Conservation (phyloP, 139 green algal genomes). For the Tetraselmis chui region DNA sequence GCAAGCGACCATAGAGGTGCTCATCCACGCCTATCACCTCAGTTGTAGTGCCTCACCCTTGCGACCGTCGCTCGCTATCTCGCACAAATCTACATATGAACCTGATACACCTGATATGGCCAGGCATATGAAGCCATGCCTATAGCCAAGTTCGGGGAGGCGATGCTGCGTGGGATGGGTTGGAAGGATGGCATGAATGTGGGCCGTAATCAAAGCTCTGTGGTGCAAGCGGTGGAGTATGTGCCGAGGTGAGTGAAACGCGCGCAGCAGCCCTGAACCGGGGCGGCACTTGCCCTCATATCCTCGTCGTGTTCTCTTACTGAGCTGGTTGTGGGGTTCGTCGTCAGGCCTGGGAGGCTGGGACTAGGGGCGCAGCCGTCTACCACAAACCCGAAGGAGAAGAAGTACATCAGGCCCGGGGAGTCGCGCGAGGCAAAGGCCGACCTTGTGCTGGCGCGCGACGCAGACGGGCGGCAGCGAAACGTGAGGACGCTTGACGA, state of each 20-base stretch:
- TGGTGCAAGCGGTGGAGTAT: constrained; percentile 59
- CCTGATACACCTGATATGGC: too few species aligned
- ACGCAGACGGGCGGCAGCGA: constrained; percentile 41
- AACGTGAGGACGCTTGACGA: constrained; percentile 55
- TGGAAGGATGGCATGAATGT: constrained; percentile 70
- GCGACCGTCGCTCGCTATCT: too few species aligned
- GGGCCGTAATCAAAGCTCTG: constrained; percentile 46
- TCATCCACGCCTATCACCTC: too few species aligned
- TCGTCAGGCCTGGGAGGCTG: constrained; percentile 36
- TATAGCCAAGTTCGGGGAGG: constrained; percentile 72
- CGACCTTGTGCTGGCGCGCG: constrained; percentile 47
- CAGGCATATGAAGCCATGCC: constrained; percentile 70
- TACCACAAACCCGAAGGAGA: background rate
- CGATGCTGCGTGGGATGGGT: constrained; percentile 74
- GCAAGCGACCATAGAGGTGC: background rate
- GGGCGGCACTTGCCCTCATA: background rate
- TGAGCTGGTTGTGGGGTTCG: background rate
- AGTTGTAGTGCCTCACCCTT: too few species aligned
- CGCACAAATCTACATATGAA: too few species aligned
- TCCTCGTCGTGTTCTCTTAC: background rate
- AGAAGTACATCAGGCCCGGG: constrained; percentile 36
- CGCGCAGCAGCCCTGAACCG: background rate
- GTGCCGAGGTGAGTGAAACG: constrained; percentile 27
- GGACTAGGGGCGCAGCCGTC: constrained; percentile 62
- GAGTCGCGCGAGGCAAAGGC: constrained; percentile 15